Evolutionary conservation across 1,284 basidiomycete species (phyloP).

Genomic region (Lentinula novae-zelandiae): DNA sequence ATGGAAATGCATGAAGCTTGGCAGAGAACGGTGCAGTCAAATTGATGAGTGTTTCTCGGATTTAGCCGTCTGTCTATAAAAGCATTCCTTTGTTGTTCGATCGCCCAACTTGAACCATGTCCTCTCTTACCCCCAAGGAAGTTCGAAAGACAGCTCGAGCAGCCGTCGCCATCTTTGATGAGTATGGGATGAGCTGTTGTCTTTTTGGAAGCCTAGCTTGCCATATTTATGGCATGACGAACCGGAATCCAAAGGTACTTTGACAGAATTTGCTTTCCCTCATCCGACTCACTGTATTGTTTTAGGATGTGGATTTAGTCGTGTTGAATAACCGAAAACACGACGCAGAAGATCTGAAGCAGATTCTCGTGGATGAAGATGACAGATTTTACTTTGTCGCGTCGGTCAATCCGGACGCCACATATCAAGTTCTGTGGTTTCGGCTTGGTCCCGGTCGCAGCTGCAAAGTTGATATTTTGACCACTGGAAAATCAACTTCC

Average conservation of each 20-base stretch:
- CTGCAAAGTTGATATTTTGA: conserved; percentile 33
- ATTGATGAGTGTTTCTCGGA: too few relatives aligned
- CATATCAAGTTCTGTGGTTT: conserved; percentile 29
- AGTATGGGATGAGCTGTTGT: conserved; percentile 26
- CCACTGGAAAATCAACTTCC: conserved; percentile 21
- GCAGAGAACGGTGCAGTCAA: too few relatives aligned
- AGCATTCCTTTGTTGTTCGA: too few relatives aligned
- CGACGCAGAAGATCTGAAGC: conserved; percentile 11
- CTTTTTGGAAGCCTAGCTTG: conserved; percentile 37
- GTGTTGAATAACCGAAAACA: not conserved
- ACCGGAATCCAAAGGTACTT: conserved; percentile 34
- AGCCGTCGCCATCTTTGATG: conserved; percentile 20
- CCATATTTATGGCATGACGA: conserved; percentile 30
- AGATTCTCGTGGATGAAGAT: conserved; percentile 3
- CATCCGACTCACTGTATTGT: conserved; percentile 12
- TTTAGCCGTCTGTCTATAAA: too few relatives aligned
- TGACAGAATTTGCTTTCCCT: conserved; percentile 7
- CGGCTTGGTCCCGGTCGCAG: conserved; percentile 11
- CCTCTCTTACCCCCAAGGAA: conserved; percentile 13
- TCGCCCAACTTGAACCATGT: not conserved
- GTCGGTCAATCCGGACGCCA: conserved; percentile 8
- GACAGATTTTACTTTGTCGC: conserved; percentile 2
- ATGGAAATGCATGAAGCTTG: too few relatives aligned
- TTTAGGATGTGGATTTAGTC: conserved; percentile 9
- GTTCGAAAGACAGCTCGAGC: conserved; percentile 20